These are phyloP conservation scores for Ceratocystis harringtonii DNA, from an alignment of 2,329 filamentous ascomycete species.

Conservation along the genomic window DNA sequence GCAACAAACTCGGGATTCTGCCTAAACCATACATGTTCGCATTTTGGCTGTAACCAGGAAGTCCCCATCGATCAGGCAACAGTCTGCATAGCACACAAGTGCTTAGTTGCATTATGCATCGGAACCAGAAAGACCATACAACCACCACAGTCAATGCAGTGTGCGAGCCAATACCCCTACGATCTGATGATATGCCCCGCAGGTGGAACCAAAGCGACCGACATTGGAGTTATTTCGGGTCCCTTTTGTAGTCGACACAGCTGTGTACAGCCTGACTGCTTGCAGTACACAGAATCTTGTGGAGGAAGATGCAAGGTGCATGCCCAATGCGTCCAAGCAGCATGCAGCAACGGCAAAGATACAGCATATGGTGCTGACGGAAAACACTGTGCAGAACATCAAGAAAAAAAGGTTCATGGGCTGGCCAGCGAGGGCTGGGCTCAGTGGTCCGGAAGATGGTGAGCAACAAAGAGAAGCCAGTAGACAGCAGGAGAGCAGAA, in stretches of 20 bases:
- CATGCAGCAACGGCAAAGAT: neutral
- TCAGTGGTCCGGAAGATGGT: constrained; percentile 7
- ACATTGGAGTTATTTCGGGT: neutral
- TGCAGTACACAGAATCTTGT: neutral
- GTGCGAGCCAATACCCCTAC: neutral
- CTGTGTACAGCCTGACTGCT: neutral
- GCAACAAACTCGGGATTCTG: constrained; percentile 2
- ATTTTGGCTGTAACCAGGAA: neutral
- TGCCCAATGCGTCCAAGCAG: neutral
- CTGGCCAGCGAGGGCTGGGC: neutral
- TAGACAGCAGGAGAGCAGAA: neutral
- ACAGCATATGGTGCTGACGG: neutral
- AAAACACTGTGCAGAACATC: neutral
- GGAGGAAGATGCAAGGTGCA: neutral
- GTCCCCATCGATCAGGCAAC: neutral
- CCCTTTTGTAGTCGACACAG: neutral
- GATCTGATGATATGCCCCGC: neutral
- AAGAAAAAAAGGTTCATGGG: neutral
- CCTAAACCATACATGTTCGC: constrained; percentile 8
- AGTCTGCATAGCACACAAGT: constrained; percentile 12
- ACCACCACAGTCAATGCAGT: neutral
- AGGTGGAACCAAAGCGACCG: neutral
- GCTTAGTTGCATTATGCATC: constrained; percentile 10
- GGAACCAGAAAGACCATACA: neutral
- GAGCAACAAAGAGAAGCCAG: neutral